Conservation (phyloP, 495 filamentous ascomycete genomes). For the Penicilliopsis zonata region DNA sequence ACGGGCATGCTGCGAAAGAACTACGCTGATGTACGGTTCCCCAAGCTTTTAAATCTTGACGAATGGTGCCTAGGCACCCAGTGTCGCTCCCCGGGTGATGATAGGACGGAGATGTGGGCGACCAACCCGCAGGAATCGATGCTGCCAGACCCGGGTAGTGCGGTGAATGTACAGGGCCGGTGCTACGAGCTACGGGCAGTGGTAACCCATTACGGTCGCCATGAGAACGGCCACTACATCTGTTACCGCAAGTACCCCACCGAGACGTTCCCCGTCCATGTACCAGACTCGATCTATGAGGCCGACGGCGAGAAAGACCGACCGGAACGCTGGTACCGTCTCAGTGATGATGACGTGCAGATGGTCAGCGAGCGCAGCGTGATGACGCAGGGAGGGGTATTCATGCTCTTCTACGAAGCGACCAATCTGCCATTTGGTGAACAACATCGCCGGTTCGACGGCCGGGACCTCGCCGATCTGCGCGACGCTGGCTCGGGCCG, state of each 20-base stretch:
- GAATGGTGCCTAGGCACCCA: slow-evolving; percentile 62
- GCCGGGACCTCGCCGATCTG: too few species aligned
- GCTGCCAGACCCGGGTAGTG: slow-evolving; percentile 39
- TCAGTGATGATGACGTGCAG: slow-evolving; percentile 76
- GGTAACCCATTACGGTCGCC: slow-evolving; percentile 77
- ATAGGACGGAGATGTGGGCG: slow-evolving; percentile 49
- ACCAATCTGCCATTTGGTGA: too few species aligned
- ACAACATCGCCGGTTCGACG: too few species aligned
- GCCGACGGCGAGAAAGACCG: slow-evolving; percentile 27
- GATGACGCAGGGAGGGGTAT: slow-evolving; percentile 69
- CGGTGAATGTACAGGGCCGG: slow-evolving; percentile 27
- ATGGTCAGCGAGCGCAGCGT: slow-evolving; percentile 63
- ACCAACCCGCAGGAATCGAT: slow-evolving; percentile 55
- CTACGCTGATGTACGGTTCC: slow-evolving; percentile 63
- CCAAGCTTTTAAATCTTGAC: slow-evolving; percentile 56
- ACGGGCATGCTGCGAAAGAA: slow-evolving; percentile 77
- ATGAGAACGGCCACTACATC: slow-evolving; percentile 94
- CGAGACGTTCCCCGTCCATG: slow-evolving; percentile 18
- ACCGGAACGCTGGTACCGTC: slow-evolving; percentile 57
- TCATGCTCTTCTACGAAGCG: slow-evolving; percentile 93
- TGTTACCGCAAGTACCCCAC: slow-evolving; percentile 64
- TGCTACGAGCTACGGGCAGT: slow-evolving; percentile 74
- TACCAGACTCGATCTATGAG: slow-evolving; percentile 24
- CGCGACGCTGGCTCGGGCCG: too few species aligned
- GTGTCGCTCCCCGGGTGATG: slow-evolving; percentile 10